A percentile compares a stretch with the other conserved stretches of the same genome.
phyloP scores from a whole-genome alignment of 1,284 basidiomycete species.

The Porogramme epimiltina region DNA sequence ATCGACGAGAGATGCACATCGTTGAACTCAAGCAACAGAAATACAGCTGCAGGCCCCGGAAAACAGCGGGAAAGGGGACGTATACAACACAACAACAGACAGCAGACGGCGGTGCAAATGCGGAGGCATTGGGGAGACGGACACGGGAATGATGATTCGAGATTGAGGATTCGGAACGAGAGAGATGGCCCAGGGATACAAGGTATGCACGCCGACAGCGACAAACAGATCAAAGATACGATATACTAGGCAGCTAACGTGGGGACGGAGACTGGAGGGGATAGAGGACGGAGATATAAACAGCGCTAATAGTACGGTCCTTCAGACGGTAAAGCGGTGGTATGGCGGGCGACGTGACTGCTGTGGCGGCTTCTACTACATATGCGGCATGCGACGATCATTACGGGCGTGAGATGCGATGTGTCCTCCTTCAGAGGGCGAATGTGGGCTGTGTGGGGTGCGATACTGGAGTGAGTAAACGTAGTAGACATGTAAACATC shows the following conservation, averaged over 20 bases:
- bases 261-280: not conserved
- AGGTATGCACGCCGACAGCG: conserved; percentile 25
- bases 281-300: conserved; percentile 2
- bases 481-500: conserved; percentile 6
- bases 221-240: conserved; percentile 24
- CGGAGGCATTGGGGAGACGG: conserved; percentile 1
- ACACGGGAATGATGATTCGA: conserved; percentile 11
- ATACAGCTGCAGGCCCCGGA: not conserved
- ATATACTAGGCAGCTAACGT: conserved; percentile 18
- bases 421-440: conserved; percentile 26
- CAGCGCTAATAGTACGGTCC: conserved; percentile 19
- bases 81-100: not conserved
- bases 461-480: conserved; percentile 22
- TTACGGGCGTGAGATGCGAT: conserved; percentile 24
- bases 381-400: conserved; percentile 23
- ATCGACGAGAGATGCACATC: too few relatives aligned
- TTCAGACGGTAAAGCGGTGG: conserved; percentile 16
- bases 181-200: conserved; percentile 24
- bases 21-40: too few relatives aligned
- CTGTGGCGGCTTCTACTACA: conserved; percentile 26
- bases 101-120: conserved; percentile 2
- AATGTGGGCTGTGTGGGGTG: conserved; percentile 24
- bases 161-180: conserved; percentile 9
- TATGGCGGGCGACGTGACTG: conserved; percentile 5
- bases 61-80: not conserved